A percentile compares a stretch with the other conserved stretches of the same genome.
Conservation (phyloP, 2,329 filamentous ascomycete genomes). For the Colletotrichum somersetense region DNA sequence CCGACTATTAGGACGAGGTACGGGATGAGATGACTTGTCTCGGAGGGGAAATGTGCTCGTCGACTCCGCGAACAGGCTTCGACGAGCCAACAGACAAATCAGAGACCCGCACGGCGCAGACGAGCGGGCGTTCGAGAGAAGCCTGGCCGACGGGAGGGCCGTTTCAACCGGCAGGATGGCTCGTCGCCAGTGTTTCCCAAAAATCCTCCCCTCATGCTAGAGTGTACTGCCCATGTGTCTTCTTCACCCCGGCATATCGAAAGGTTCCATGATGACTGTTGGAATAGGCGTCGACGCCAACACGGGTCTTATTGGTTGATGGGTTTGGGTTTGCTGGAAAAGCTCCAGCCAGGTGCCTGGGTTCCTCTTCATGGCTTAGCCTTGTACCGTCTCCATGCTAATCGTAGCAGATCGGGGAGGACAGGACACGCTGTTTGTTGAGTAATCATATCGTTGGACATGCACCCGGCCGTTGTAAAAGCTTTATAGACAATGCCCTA, state of each 20-base stretch:
- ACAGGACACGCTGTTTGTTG: neutral
- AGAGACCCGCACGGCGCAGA: constrained; percentile 39
- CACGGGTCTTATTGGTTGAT: neutral
- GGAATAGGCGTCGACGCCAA: neutral
- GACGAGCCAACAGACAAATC: constrained; percentile 40
- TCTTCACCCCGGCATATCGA: constrained; percentile 1
- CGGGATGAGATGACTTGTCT: constrained; percentile 22
- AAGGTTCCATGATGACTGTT: constrained; percentile 1
- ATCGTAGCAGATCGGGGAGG: neutral
- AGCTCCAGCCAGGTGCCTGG: constrained; percentile 4
- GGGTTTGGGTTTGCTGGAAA: constrained; percentile 1
- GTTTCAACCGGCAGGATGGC: constrained; percentile 36
- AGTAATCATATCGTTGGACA: neutral
- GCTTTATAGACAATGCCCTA: neutral
- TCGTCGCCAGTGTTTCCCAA: constrained; percentile 32
- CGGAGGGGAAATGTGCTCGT: constrained; percentile 30
- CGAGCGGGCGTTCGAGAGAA: constrained; percentile 41
- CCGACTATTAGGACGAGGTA: neutral
- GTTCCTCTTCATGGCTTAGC: constrained; percentile 17
- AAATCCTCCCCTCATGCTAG: constrained; percentile 12
- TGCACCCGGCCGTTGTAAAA: neutral
- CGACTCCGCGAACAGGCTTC: constrained; percentile 35
- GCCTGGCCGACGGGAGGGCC: constrained; percentile 29
- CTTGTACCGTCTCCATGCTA: constrained; percentile 15
- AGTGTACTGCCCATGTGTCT: neutral